These are phyloP conservation scores for Tetracladium maxilliforme DNA, from an alignment of 2,329 filamentous ascomycete species.

Conservation along the genomic window DNA sequence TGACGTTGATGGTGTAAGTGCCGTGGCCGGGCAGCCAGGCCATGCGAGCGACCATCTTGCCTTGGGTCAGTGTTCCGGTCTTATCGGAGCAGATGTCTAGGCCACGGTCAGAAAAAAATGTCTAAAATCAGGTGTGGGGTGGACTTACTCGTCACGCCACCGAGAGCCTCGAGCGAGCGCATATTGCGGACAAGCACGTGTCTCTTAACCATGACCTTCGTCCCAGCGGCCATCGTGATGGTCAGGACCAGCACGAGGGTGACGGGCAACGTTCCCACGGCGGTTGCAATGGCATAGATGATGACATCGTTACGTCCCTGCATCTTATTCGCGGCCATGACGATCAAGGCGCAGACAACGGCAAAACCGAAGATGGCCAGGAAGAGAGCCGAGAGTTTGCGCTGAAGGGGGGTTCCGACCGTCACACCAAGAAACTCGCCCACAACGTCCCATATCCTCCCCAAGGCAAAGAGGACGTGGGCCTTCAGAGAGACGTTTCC, in stretches of 20 bases:
- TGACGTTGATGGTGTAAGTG: slow-evolving; percentile 34
- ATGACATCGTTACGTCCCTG: slow-evolving; percentile 38
- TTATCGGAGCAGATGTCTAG: slow-evolving; percentile 57
- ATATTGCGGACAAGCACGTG: slow-evolving; percentile 54
- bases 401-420: slow-evolving; percentile 71
- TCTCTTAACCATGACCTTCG: slow-evolving; percentile 47
- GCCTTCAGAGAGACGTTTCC: slow-evolving; percentile 33
- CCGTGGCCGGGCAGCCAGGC: slow-evolving; percentile 43
- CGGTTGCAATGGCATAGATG: slow-evolving; percentile 45
- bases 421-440: slow-evolving; percentile 47
- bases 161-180: slow-evolving; percentile 50
- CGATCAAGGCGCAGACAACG: slow-evolving; percentile 42
- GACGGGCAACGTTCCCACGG: slow-evolving; percentile 49
- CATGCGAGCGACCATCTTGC: slow-evolving; percentile 51
- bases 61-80: slow-evolving; percentile 51
- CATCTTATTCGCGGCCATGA: slow-evolving; percentile 43
- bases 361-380: slow-evolving; percentile 65
- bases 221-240: slow-evolving; percentile 54
- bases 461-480: slow-evolving; percentile 26
- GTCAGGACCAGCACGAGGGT: slow-evolving; percentile 56
- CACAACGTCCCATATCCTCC: slow-evolving; percentile 24
- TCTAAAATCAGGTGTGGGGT: slow-evolving; percentile 9
- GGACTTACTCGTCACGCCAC: slow-evolving; percentile 41
- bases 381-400: slow-evolving; percentile 74
- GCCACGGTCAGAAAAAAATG: slow-evolving; percentile 9